phyloP scores from a whole-genome alignment of 106 monocot species.

The Cymbidium sinense region DNA sequence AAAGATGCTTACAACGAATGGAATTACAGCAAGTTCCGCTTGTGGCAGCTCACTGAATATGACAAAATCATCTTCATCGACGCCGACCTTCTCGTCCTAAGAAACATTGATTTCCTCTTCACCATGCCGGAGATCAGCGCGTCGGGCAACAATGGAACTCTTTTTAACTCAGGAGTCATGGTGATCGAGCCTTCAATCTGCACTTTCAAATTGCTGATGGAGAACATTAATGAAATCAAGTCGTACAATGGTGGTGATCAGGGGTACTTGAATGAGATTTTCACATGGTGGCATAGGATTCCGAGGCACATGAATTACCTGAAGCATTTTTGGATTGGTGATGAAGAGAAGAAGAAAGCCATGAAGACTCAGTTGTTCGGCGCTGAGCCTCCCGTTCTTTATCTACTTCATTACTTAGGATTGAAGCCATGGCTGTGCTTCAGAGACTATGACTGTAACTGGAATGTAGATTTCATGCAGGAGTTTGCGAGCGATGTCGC shows the following conservation, averaged over 20 bases:
- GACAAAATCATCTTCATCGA: constrained; percentile 76
- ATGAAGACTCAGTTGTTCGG: constrained; percentile 51
- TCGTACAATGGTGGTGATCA: constrained; percentile 84
- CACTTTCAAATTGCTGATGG: constrained; percentile 66
- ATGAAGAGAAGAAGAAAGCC: constrained; percentile 36
- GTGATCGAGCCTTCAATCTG: constrained; percentile 68
- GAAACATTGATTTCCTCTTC: constrained; percentile 70
- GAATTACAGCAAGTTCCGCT: constrained; percentile 87
- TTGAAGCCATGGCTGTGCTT: constrained; percentile 74
- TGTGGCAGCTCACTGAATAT: constrained; percentile 82
- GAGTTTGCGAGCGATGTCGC: constrained; percentile 76
- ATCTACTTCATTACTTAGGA: constrained; percentile 65
- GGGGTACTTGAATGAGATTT: constrained; percentile 77
- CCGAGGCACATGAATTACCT: constrained; percentile 74
- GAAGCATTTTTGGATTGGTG: constrained; percentile 77
- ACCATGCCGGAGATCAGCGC: constrained; percentile 68
- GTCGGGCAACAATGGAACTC: constrained; percentile 57
- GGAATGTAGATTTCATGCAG: constrained; percentile 42
- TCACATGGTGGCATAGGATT: constrained; percentile 81
- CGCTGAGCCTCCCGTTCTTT: constrained; percentile 56
- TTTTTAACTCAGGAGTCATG: constrained; percentile 90
- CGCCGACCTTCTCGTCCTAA: constrained; percentile 60
- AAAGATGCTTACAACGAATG: constrained; percentile 72
- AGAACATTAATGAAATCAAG: constrained; percentile 56
- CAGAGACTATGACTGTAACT: constrained; percentile 77